These are phyloP conservation scores for Pyrus bretschneideri DNA, from an alignment of 306 rosid species.

Conservation along the genomic window DNA sequence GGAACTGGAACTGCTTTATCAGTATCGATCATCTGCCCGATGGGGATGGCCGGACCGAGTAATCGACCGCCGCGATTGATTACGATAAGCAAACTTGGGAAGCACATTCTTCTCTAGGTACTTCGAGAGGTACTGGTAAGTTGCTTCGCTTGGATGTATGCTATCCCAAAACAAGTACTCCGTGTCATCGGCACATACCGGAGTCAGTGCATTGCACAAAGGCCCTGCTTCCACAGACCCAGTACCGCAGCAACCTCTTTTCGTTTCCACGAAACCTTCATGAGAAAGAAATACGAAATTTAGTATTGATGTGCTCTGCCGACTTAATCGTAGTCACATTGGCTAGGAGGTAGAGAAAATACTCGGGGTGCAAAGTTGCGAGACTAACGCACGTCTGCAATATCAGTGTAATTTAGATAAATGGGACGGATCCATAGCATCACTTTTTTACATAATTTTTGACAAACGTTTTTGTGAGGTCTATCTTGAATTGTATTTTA, in stretches of 20 bases:
- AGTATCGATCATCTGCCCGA: neutral
- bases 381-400: too few species aligned
- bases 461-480: too few species aligned
- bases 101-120: slow-evolving; percentile 20
- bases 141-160: slow-evolving; percentile 45
- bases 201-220: slow-evolving; percentile 29
- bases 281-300: neutral
- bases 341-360: too few species aligned
- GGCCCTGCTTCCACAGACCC: slow-evolving; percentile 42
- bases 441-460: too few species aligned
- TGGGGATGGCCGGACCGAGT: neutral
- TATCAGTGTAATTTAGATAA: neutral
- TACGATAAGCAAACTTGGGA: slow-evolving; percentile 13
- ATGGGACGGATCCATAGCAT: too few species aligned
- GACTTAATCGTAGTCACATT: neutral
- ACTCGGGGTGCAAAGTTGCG: too few species aligned
- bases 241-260: slow-evolving; percentile 50
- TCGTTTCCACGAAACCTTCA: slow-evolving; percentile 37
- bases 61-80: neutral
- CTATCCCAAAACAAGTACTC: slow-evolving; percentile 58
- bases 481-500: too few species aligned
- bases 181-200: slow-evolving; percentile 25
- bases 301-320: too few species aligned
- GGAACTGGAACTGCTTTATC: neutral
- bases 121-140: slow-evolving; percentile 21